Percentiles rank a stretch among this genome's conserved stretches.
These are phyloP conservation scores for Globisporangium yorkense DNA, from an alignment of 352 stramenopile species.

Conservation along the genomic window DNA sequence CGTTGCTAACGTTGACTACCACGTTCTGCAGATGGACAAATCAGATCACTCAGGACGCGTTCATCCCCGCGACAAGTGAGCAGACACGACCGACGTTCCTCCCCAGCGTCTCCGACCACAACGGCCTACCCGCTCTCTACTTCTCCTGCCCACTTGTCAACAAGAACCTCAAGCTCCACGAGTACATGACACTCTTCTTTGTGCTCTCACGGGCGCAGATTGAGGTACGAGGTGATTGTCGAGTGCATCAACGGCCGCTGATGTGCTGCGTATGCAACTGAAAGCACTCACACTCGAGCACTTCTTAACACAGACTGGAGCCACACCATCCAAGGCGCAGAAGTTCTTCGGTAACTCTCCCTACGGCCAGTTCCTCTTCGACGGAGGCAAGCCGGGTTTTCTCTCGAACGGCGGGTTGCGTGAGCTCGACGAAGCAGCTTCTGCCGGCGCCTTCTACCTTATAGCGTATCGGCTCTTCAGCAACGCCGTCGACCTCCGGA, in stretches of 20 bases:
- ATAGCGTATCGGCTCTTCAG: conserved; percentile 41
- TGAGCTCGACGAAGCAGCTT: conserved; percentile 18
- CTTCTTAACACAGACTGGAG: not conserved
- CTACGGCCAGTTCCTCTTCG: conserved; percentile 61
- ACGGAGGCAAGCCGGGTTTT: conserved; percentile 49
- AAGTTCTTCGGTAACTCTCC: conserved; percentile 72
- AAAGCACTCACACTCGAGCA: not conserved
- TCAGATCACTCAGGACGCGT: conserved; percentile 14
- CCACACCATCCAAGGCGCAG: conserved; percentile 26
- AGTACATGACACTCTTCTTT: conserved; percentile 64
- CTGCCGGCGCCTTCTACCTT: conserved; percentile 25
- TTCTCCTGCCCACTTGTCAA: conserved; percentile 49
- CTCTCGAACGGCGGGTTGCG: conserved; percentile 40
- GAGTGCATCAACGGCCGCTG: not conserved
- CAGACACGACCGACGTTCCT: conserved; percentile 10
- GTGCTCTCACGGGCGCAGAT: conserved; percentile 40
- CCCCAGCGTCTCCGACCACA: conserved; percentile 12
- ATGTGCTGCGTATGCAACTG: conserved; percentile 8
- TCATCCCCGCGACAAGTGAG: conserved; percentile 9
- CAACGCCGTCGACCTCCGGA: conserved; percentile 41
- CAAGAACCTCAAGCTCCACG: conserved; percentile 26
- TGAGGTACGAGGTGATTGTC: conserved; percentile 19
- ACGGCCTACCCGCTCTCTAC: conserved; percentile 27
- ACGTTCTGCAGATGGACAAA: conserved; percentile 28
- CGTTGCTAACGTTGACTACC: not conserved